Conservation (phyloP, 2,329 filamentous ascomycete genomes). For the Pyrenochaeta sp. region DNA sequence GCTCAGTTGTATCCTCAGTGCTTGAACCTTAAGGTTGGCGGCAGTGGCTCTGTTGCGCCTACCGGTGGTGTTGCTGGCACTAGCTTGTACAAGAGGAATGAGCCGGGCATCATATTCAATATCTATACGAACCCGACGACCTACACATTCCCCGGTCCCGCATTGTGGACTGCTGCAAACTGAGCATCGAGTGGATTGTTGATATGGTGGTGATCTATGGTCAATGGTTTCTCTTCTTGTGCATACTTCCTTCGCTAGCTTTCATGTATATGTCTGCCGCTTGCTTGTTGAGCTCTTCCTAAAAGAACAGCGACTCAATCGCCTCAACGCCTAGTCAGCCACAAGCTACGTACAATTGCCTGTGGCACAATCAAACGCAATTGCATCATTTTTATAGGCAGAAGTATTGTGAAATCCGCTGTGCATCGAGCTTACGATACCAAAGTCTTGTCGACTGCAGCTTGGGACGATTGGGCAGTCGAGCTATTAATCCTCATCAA, state of each 20-base stretch:
- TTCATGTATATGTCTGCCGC: too few species aligned
- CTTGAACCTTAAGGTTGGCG: slow-evolving; percentile 59
- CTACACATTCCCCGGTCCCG: slow-evolving; percentile 50
- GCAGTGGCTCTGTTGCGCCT: slow-evolving; percentile 51
- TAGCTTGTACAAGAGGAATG: slow-evolving; percentile 53
- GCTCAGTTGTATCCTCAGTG: slow-evolving; percentile 64
- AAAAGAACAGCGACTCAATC: too few species aligned
- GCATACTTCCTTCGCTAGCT: background rate
- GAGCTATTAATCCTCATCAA: too few species aligned
- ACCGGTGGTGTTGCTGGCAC: slow-evolving; percentile 51
- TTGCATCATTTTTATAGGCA: too few species aligned
- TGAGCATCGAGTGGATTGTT: slow-evolving; percentile 11
- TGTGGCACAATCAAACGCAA: too few species aligned
- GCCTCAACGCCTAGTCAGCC: too few species aligned
- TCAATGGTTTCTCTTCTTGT: background rate
- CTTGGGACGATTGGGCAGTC: too few species aligned
- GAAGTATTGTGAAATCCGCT: too few species aligned
- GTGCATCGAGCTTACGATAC: too few species aligned
- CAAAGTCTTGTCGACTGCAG: too few species aligned
- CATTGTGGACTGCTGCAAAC: slow-evolving; percentile 46
- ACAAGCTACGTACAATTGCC: too few species aligned
- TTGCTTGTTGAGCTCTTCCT: too few species aligned
- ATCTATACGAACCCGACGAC: slow-evolving; percentile 44
- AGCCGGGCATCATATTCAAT: slow-evolving; percentile 56
- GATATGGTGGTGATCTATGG: background rate